A percentile compares a stretch with the other conserved stretches of the same genome.
These are phyloP conservation scores for Podospora anserina DNA, from an alignment of 495 filamentous ascomycete genomes.

Conservation along the genomic window DNA sequence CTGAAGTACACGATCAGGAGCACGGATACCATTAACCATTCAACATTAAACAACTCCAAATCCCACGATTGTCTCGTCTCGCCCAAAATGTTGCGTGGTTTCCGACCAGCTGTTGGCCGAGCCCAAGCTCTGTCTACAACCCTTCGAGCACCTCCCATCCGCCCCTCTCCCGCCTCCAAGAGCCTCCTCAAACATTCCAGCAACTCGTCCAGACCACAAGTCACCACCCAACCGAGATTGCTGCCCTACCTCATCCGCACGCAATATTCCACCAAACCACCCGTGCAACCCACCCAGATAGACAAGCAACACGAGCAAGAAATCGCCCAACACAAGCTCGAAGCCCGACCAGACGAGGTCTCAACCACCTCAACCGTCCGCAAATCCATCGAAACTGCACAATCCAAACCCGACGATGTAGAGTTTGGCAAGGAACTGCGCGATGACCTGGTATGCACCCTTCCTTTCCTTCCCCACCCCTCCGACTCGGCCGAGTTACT, in stretches of 20 bases:
- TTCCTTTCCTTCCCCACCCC: neutral
- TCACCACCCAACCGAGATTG: neutral
- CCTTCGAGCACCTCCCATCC: neutral
- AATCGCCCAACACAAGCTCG: constrained; percentile 48
- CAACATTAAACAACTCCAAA: neutral
- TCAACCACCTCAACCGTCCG: constrained; percentile 55
- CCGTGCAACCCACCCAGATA: constrained; percentile 31
- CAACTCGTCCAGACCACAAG: neutral
- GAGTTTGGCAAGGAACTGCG: constrained; percentile 69
- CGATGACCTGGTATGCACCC: constrained; percentile 64
- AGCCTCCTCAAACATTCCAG: neutral
- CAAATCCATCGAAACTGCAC: constrained; percentile 47
- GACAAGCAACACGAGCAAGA: constrained; percentile 54
- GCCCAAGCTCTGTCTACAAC: neutral
- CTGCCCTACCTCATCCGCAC: constrained; percentile 2
- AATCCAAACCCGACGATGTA: constrained; percentile 40
- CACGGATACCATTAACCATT: neutral
- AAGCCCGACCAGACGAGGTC: constrained; percentile 56
- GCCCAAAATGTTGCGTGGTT: constrained; percentile 3
- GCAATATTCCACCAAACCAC: constrained; percentile 28
- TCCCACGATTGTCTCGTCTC: neutral
- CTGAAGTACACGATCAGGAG: neutral
- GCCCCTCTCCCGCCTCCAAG: neutral
- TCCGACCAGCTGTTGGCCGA: neutral
- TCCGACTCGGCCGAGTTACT: neutral